Base-by-base conservation (phyloP, 139 green algal genomes). In the Coelastrella sp. region DNA sequence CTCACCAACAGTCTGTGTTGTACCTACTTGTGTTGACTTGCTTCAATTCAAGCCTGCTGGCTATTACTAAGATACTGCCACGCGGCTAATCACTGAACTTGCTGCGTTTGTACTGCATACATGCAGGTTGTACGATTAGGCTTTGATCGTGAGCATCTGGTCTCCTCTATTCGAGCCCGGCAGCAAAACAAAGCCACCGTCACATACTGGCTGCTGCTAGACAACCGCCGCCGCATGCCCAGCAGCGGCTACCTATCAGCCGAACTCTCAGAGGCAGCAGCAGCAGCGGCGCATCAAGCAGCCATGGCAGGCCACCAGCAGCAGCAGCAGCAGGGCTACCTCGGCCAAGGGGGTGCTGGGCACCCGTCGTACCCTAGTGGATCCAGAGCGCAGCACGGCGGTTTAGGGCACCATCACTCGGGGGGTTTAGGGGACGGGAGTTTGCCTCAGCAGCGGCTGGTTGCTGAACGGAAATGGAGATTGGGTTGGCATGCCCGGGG, bases 131-230 rank as follows among this genome's bases (percentile, higher is more conserved):
- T 96, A 17, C 95, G 94, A 32, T 93, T 99, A 65, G 98, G 98
- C 80, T 99, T 99, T 90, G 85, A 97, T 19, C 93, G 96, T 2
- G 90, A 96, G 3, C 75, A 92, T 47, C 89, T 99, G 58, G 66
- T 98, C 54, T 94, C 97, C 3, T 93, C 93, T 10, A 82, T 99
- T 16, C 91, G 92, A 14, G 23, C 80, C 5, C 93, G 98, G 17
- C 47, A 95, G 73, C 96, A 98, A 80, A 99, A 98, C 92, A 98
- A 99, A 93, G 98, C 98, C 3, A 98, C 97, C n/a, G 98, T 99
- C 47, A 96, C 98, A 19, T 99, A 99, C 94, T 98, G 99, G 92
- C 93, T 99, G 22, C 91, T 99, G 87, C 81, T 91, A 0, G 97
- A 99, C 92, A 98, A 98, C 94, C 91, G 91, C 47, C 92, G 94